phyloP scores from a whole-genome alignment of 495 filamentous ascomycete species.

The Podospora anserina region DNA sequence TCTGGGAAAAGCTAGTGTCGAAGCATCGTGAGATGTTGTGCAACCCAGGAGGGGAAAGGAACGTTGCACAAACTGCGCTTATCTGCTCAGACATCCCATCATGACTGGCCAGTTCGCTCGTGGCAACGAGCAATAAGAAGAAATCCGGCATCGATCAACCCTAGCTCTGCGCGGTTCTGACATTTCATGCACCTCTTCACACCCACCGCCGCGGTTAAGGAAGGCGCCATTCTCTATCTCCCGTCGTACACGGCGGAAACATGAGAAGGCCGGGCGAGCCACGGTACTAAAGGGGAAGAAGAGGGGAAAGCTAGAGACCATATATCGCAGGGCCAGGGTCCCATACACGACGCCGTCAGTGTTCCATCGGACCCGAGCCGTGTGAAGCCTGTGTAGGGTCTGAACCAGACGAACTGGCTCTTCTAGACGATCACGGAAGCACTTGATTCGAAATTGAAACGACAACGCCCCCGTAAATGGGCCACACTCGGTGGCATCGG shows the following conservation, averaged over 20 bases:
- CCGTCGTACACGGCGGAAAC: constrained; percentile 1
- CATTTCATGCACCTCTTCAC: not conserved
- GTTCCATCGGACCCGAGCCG: not conserved
- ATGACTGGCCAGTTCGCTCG: not conserved
- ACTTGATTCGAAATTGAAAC: constrained; percentile 11
- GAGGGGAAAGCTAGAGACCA: not conserved
- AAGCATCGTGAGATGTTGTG: not conserved
- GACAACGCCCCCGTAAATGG: constrained; percentile 2
- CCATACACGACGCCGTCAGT: not conserved
- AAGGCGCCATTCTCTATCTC: constrained; percentile 1
- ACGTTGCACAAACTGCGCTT: constrained; percentile 2
- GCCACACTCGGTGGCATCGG: constrained; percentile 2
- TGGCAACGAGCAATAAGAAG: not conserved
- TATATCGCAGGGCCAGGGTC: too few relatives aligned
- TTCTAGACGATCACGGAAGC: not conserved
- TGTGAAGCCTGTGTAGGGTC: not conserved
- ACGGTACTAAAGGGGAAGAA: not conserved
- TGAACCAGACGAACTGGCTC: too few relatives aligned
- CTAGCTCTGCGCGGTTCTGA: not conserved
- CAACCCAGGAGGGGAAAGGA: not conserved
- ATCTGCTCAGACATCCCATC: not conserved
- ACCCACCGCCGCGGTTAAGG: constrained; percentile 1
- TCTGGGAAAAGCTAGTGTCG: not conserved
- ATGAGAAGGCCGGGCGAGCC: not conserved
- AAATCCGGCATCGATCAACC: not conserved